Evolutionary conservation across 257 asterid species (phyloP), one percentile per base, ranked within the genome.

Genomic region (Henckelia pumila): DNA sequence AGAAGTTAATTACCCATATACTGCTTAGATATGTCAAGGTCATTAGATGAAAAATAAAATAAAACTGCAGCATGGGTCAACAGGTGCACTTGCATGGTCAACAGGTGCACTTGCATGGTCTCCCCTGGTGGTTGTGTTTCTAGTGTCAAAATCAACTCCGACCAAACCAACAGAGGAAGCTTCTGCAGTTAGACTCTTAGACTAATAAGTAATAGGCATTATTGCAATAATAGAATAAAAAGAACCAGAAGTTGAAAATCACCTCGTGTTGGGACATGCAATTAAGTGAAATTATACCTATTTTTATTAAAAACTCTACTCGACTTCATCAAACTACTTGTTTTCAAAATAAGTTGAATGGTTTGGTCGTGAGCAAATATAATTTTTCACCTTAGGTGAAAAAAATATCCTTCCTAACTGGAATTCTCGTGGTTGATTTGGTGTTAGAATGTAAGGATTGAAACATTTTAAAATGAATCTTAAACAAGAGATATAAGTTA

Each of bases 401-500:
- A 35, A 5, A 30, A 30, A 10, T 35, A 35, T 13, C 17, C 32
- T 33, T 35, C 33, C 71, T 26, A 59, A 16, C 44, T 29, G 67
- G 35, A 26, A 35, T 59, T 17, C 21, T 59, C 47, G 13, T 59
- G 21, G 16, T 59, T 59, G 44, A 29, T 59, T 32, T 21, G 24
- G 37, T 44, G 52, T 20, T 53, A 33, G 20, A 28, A 65, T 32
- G 47, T 50, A 33, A 49, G 59, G 33, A 17, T 35, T 40, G 44
- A 64, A 37, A 37, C 59, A 61, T 59, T 56, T 56, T 37, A 11
- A 35, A 25, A 56, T 40, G 56, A 66, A 56, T 71, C 56, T 63
- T 20, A 59, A 66, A 14, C 16, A 69, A 74, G 69, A 57, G 62
- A 26, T 65, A 70, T 37, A 61, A 68, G 25, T 79, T 89, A 92